Evolutionary conservation across 257 asterid species (phyloP).

Genomic region (Nicotiana otophora): DNA sequence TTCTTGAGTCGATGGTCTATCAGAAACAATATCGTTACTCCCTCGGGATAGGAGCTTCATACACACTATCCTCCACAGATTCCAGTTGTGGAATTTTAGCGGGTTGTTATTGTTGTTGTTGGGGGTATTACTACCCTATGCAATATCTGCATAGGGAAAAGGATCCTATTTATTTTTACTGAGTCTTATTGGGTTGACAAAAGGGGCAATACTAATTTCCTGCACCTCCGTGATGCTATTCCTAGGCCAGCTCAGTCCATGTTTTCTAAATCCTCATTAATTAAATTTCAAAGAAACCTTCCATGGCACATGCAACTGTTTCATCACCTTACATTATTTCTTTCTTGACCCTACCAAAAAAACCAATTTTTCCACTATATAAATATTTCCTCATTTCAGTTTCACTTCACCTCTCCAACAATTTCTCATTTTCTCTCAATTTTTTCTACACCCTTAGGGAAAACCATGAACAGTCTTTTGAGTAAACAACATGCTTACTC

Average conservation of each 20-base stretch:
- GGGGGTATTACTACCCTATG: not conserved
- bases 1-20: too few relatives aligned
- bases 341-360: slow-evolving; percentile 10
- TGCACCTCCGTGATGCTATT: slow-evolving; percentile 8
- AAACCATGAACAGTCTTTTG: slow-evolving; percentile 29
- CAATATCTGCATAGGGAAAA: slow-evolving; percentile 8
- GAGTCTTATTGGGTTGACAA: not conserved
- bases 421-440: not conserved
- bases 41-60: too few relatives aligned
- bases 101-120: too few relatives aligned
- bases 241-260: slow-evolving; percentile 20
- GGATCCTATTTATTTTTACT: not conserved
- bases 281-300: slow-evolving; percentile 4
- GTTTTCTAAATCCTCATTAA: not conserved
- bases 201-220: not conserved
- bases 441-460: not conserved
- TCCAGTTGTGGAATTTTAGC: too few relatives aligned
- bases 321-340: slow-evolving; percentile 27
- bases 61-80: too few relatives aligned
- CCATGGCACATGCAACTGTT: slow-evolving; percentile 41
- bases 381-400: slow-evolving; percentile 29
- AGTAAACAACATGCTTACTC: slow-evolving; percentile 37
- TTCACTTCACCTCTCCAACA: not conserved
- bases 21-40: too few relatives aligned
- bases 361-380: slow-evolving; percentile 27